These are phyloP conservation scores for Pseudoperonospora humuli DNA, from an alignment of 352 stramenopile species.

Conservation along the genomic window DNA sequence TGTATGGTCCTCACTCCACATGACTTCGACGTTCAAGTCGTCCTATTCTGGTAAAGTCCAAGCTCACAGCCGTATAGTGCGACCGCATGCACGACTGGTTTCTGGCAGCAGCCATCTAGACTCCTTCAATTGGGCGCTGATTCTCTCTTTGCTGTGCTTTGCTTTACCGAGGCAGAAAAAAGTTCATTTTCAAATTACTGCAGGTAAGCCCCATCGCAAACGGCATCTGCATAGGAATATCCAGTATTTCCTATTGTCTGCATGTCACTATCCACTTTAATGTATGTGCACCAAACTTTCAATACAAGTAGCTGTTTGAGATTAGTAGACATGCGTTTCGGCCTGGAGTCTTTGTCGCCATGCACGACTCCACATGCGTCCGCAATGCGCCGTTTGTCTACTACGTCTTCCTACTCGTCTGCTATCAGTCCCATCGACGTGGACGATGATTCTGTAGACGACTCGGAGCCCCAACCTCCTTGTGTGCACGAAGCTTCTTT, in stretches of 20 bases:
- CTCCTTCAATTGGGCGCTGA: no score
- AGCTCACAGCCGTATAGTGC: no score
- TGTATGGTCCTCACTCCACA: no score
- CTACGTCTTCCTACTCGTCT: constrained; percentile 2
- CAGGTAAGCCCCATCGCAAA: no score
- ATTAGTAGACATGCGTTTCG: constrained; percentile 18
- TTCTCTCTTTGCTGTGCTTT: no score
- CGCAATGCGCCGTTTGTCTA: neutral
- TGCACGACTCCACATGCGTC: constrained; percentile 2
- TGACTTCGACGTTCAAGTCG: no score
- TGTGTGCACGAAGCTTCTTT: neutral
- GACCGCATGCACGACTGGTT: no score
- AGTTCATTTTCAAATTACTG: no score
- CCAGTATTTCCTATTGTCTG: neutral
- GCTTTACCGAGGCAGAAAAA: no score
- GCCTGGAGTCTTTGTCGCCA: constrained; percentile 7
- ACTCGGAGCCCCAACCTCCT: constrained; percentile 3
- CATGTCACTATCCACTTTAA: constrained; percentile 12
- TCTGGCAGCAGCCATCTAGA: no score
- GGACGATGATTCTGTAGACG: constrained; percentile 17
- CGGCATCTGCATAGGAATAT: no score
- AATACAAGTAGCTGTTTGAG: neutral
- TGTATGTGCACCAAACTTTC: constrained; percentile 7
- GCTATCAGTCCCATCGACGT: constrained; percentile 22
- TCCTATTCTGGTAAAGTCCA: no score